Percentiles rank a stretch among this genome's conserved stretches.
These are phyloP conservation scores for Leishmania gerbilli DNA, from an alignment of 208 protist species.

Conservation along the genomic window DNA sequence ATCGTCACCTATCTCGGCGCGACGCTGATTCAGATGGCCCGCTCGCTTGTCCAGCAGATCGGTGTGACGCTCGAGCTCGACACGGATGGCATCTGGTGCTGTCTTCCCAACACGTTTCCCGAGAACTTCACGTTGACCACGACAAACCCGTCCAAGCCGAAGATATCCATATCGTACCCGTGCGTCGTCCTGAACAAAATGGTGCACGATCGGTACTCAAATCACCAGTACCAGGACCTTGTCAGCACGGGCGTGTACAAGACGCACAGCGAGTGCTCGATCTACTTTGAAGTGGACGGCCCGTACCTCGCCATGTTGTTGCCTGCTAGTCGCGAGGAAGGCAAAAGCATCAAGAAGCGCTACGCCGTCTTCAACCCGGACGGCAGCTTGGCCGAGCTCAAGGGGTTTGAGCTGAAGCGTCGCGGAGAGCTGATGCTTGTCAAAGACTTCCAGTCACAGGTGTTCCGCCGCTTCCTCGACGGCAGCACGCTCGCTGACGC, in stretches of 20 bases:
- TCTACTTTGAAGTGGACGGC: constrained; percentile 99
- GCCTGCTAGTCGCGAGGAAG: constrained; percentile 98
- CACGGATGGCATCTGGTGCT: constrained; percentile 99
- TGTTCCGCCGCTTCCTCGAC: constrained; percentile 97
- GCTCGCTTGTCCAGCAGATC: constrained; percentile 97
- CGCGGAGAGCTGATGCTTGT: constrained; percentile 99
- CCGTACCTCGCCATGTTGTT: constrained; percentile 99
- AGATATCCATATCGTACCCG: constrained; percentile 94
- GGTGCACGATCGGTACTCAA: constrained; percentile 97
- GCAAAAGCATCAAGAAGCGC: constrained; percentile 98
- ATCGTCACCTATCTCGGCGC: constrained; percentile 98
- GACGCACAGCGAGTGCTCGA: constrained; percentile 95
- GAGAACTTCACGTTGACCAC: constrained; percentile 95
- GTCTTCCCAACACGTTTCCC: constrained; percentile 97
- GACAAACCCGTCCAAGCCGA: constrained; percentile 52
- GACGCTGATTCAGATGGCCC: constrained; percentile 98
- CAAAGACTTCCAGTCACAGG: constrained; percentile 98
- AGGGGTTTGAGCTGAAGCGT: constrained; percentile 99
- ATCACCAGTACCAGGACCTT: constrained; percentile 98
- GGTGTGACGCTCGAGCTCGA: constrained; percentile 99
- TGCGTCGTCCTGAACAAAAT: constrained; percentile 99
- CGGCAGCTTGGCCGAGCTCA: constrained; percentile 98
- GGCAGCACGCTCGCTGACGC: constrained; percentile 95
- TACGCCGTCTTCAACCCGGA: constrained; percentile 99
- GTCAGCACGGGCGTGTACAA: constrained; percentile 71